Evolutionary conservation across 768 basidiomycete genomes (phyloP), one percentile per base, ranked within the genome.

Genomic region (Kondoa malvinella): DNA sequence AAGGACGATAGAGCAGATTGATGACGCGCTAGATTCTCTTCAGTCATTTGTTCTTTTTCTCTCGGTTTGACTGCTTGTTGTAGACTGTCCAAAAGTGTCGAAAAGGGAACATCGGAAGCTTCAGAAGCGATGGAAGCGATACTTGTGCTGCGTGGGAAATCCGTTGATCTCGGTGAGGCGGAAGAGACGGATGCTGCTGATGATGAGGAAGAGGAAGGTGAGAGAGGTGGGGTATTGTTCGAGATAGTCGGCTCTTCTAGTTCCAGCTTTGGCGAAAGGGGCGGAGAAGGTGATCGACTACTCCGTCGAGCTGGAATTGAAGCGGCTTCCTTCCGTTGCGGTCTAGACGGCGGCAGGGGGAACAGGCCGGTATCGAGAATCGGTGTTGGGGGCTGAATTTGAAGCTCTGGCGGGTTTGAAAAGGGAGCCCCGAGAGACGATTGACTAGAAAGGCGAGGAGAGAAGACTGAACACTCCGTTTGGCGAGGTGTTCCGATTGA

Each of bases 371-470:
- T 29, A 12, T 8, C 16, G 12, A 63, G 61, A 31, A 63, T 33
- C 16, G 61, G 61, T 15, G 61, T 63, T 8, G 61, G 61, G 8
- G 61, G 61, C 32, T 63, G 61, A 3, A 63, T 33, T 29, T 27
- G 27, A 3, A 63, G 26, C 32, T 30, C 27, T 21, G 61, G 61
- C 14, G 61, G 61, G 12, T 32, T 15, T 2, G 32, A 17, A 27
- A 63, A 32, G n/a, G 61, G 25, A 8, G 58, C 58, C 15, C 8
- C 58, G 58, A 25, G 58, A 59, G 58, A 25, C 12, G 30, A 29
- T 4, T 14, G 58, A 59, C 8, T 31, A 16, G 61, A 32, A 16
- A 3, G 14, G 27, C 61, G 30, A 63, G 61, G 61, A 17, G 61
- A 63, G 31, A 63, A 63, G 61, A 63, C 61, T 27, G 14, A 16